phyloP scores from a whole-genome alignment of 441 rosid species.

The Lepidium campestre region DNA sequence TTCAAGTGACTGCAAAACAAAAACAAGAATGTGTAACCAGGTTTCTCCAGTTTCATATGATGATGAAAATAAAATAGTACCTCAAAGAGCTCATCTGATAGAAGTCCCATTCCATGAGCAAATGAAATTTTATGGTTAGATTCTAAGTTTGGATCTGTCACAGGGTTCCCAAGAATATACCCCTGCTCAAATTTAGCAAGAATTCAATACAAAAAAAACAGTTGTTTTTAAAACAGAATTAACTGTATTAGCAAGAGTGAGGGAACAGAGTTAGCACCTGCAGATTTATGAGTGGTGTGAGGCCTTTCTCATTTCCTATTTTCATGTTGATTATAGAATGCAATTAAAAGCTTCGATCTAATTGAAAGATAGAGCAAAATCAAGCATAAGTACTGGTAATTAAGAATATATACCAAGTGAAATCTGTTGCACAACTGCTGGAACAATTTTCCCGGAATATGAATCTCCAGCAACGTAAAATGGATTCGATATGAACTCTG shows the following conservation, averaged over 20 bases:
- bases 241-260: background rate
- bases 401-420: constrained; percentile 34
- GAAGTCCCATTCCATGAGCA: constrained; percentile 61
- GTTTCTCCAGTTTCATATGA: background rate
- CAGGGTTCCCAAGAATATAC: constrained; percentile 53
- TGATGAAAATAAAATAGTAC: constrained; percentile 7
- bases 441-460: constrained; percentile 55
- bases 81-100: constrained; percentile 54
- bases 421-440: constrained; percentile 42
- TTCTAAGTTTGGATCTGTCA: constrained; percentile 11
- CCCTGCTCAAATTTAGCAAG: constrained; percentile 55
- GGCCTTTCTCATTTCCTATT: constrained; percentile 51
- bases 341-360: background rate
- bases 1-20: constrained; percentile 39
- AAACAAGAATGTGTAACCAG: background rate
- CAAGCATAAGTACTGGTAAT: background rate
- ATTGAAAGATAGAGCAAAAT: background rate
- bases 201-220: too few species aligned
- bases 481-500: constrained; percentile 42
- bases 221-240: background rate
- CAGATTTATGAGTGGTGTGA: constrained; percentile 40
- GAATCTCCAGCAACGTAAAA: constrained; percentile 72
- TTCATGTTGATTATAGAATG: background rate
- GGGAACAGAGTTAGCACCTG: constrained; percentile 34
- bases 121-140: constrained; percentile 27